These are phyloP conservation scores for Paraglomus brasilianum DNA, from an alignment of 192 early-diverging fungal species.

Conservation along the genomic window DNA sequence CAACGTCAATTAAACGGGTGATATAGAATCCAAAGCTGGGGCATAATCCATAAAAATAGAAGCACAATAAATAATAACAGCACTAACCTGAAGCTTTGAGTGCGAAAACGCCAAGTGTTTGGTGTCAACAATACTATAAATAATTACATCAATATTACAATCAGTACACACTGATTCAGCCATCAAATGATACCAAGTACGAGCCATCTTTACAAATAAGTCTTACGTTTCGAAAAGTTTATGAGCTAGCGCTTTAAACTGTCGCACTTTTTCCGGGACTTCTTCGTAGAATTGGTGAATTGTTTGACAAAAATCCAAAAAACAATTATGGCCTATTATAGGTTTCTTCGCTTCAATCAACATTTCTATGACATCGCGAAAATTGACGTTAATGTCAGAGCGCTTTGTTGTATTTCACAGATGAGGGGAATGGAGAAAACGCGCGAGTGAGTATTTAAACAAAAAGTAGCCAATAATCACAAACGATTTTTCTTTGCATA, in stretches of 20 bases:
- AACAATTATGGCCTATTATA: slow-evolving; percentile 87
- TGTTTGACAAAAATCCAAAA: slow-evolving; percentile 83
- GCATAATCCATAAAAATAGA: slow-evolving; percentile 18
- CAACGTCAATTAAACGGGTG: background rate
- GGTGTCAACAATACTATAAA: slow-evolving; percentile 69
- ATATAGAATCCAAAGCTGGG: background rate
- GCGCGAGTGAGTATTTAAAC: no score
- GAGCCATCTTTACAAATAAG: background rate
- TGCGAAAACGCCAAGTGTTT: slow-evolving; percentile 65
- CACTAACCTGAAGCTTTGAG: slow-evolving; percentile 44
- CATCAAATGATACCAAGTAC: background rate
- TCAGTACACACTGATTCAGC: background rate
- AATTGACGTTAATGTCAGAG: slow-evolving; percentile 47
- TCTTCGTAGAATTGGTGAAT: slow-evolving; percentile 71
- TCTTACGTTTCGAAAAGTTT: slow-evolving; percentile 62
- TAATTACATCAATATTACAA: background rate
- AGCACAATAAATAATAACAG: background rate
- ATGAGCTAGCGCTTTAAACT: slow-evolving; percentile 64
- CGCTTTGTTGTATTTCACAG: background rate
- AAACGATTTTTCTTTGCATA: background rate
- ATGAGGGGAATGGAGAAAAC: no score
- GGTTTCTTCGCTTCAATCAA: slow-evolving; percentile 70
- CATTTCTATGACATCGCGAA: slow-evolving; percentile 78
- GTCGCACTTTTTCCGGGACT: slow-evolving; percentile 61
- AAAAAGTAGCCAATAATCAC: background rate